A percentile compares a stretch with the other conserved stretches of the same genome.
Conservation (phyloP, 352 stramenopile genomes). For the Globisporangium cederbergense region DNA sequence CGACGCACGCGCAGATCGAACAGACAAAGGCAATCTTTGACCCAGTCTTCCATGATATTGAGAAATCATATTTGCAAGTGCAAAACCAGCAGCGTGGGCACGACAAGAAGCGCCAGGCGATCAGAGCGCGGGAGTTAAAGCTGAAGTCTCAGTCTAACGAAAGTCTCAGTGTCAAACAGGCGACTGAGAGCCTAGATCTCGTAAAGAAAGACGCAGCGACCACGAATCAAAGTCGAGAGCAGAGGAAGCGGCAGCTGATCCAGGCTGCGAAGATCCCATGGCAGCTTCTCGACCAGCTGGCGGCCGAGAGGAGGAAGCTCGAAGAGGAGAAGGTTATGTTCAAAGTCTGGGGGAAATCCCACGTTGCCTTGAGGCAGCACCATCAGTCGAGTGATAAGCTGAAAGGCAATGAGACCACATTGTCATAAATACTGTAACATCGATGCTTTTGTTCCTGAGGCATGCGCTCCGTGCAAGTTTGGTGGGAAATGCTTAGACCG, state of each 20-base stretch:
- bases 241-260: slow-evolving; percentile 29
- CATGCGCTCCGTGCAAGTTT: background rate
- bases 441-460: background rate
- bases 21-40: slow-evolving; percentile 63
- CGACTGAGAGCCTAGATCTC: background rate
- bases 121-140: background rate
- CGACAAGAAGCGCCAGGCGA: slow-evolving; percentile 3
- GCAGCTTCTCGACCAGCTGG: slow-evolving; percentile 65
- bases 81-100: slow-evolving; percentile 32
- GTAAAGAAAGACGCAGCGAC: slow-evolving; percentile 1
- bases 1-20: slow-evolving; percentile 48
- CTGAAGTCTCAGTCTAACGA: background rate
- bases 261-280: slow-evolving; percentile 61
- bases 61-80: slow-evolving; percentile 38
- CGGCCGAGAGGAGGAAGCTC: slow-evolving; percentile 38
- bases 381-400: background rate
- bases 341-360: slow-evolving; percentile 41
- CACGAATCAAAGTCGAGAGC: slow-evolving; percentile 15
- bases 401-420: background rate
- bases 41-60: slow-evolving; percentile 54
- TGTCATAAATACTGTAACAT: slow-evolving; percentile 5
- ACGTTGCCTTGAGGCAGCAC: slow-evolving; percentile 4
- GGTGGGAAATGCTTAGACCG: background rate
- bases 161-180: background rate
- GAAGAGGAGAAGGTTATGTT: slow-evolving; percentile 62